Evolutionary conservation across 2,329 filamentous ascomycete genomes (phyloP), one percentile per base, ranked within the genome.

Genomic region (Fusarium humuli): DNA sequence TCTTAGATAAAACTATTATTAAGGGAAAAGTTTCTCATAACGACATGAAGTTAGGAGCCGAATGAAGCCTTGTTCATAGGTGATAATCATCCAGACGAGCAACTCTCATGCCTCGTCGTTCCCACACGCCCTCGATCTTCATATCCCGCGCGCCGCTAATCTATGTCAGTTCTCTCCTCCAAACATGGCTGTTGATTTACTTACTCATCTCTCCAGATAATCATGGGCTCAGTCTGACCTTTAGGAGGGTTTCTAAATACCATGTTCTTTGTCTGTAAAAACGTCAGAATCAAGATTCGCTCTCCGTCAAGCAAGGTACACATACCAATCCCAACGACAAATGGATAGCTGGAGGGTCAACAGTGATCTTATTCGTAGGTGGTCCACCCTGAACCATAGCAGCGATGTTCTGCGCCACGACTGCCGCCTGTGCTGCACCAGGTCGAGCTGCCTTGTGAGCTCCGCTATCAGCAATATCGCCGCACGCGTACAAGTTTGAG

Each of bases 381-480:
- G 67, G 13, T 9, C 54, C 44, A 1, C 72, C 73, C 0, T 61
- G 49, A 6, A 75, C 68, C 70, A 73, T 63, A 6, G 73, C 69
- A 3, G 57, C 46, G 18, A 75, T 73, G 7, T 75, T 75, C 22
- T 75, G 65, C 0, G 73, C 69, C 5, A 75, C 73, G 0, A 75
- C 70, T 3, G 45, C 46, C 0, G 73, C 73, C 22, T 75, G 73
- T 3, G 60, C 73, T 0, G 61, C 27, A 10, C 73, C 73, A 0
- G 73, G 73, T 0, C 73, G 45, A 0, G 73, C 73, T 2, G 73
- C 73, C 11, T 75, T 75, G 50, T 75, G 73, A 2, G 73, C 73
- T 1, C 73, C 71, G n/a, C 61, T 75, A 3, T 75, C 73, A 10
- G 73, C 73, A 18, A 75, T 73, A 13, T 75, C 73, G 7, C 73